Conservation (phyloP, 768 basidiomycete species). For the Termitomyces sp. region DNA sequence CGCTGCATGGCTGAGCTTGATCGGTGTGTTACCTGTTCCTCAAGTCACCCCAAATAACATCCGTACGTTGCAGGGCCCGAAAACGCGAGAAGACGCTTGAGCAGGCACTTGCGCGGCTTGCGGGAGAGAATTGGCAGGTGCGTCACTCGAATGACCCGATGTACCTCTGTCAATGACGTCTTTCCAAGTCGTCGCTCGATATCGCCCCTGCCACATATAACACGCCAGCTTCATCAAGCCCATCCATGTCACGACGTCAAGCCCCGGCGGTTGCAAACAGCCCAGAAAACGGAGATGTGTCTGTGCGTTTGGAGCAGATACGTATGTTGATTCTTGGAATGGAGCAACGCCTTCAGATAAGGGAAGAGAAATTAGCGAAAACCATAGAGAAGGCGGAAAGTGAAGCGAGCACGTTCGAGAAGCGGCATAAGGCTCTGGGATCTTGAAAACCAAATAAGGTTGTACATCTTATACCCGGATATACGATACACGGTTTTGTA, state of each 20-base stretch:
- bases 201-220: conserved; percentile 20
- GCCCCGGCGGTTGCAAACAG: conserved; percentile 6
- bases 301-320: conserved; percentile 14
- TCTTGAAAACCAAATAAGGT: not conserved
- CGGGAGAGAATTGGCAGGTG: conserved; percentile 83
- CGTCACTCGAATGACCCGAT: conserved; percentile 13
- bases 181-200: conserved; percentile 24
- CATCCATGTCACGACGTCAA: conserved; percentile 26
- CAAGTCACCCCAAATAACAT: not conserved
- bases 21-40: conserved; percentile 35
- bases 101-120: conserved; percentile 60
- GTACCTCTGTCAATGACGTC: not conserved
- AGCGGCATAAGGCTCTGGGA: conserved; percentile 7
- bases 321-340: conserved; percentile 17
- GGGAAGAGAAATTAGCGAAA: conserved; percentile 16
- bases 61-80: conserved; percentile 37
- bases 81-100: conserved; percentile 76
- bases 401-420: conserved; percentile 11
- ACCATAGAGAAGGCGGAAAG: conserved; percentile 14
- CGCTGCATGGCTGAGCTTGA: conserved; percentile 79
- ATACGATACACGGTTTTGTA: not conserved
- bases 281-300: conserved; percentile 1
- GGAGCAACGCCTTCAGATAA: conserved; percentile 18
- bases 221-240: conserved; percentile 24
- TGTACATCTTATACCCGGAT: not conserved